Conservation (phyloP, 1,139 yeast species). For the Nakaseomyces delphensis region DNA sequence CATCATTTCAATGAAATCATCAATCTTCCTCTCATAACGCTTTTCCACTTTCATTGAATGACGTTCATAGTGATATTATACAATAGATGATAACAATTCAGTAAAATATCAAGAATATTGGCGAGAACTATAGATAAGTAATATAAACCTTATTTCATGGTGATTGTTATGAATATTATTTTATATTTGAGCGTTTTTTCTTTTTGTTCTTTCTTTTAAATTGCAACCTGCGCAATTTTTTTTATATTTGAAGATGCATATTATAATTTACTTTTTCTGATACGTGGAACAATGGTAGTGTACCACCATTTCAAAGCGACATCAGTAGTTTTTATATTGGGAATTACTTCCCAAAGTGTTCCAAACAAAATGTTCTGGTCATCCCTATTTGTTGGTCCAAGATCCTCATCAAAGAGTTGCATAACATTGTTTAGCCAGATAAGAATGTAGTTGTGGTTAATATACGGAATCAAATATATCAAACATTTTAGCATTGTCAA, state of each 20-base stretch:
- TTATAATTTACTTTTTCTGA: slow-evolving; percentile 6
- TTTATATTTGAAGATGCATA: too few species aligned
- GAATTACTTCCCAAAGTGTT: slow-evolving; percentile 20
- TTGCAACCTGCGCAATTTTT: too few species aligned
- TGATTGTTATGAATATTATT: too few species aligned
- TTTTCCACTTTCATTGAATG: too few species aligned
- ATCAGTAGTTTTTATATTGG: slow-evolving; percentile 10
- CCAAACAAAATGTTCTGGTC: slow-evolving; percentile 9
- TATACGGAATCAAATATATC: slow-evolving; percentile 17
- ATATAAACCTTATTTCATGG: too few species aligned
- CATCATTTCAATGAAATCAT: too few species aligned
- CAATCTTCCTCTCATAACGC: too few species aligned
- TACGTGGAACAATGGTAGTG: slow-evolving; percentile 3
- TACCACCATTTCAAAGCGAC: slow-evolving; percentile 15
- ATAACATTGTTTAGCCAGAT: slow-evolving; percentile 23
- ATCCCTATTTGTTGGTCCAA: not conserved
- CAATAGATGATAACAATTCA: too few species aligned
- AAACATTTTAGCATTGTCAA: slow-evolving; percentile 19
- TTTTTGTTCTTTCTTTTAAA: not conserved
- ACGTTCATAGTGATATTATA: too few species aligned
- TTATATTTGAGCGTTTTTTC: not conserved
- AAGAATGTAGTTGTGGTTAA: slow-evolving; percentile 10
- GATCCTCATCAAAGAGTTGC: slow-evolving; percentile 12
- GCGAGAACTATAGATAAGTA: too few species aligned
- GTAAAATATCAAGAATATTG: too few species aligned